These are phyloP conservation scores for Ocimum tenuiflorum DNA, from an alignment of 257 asterid species.

Conservation along the genomic window DNA sequence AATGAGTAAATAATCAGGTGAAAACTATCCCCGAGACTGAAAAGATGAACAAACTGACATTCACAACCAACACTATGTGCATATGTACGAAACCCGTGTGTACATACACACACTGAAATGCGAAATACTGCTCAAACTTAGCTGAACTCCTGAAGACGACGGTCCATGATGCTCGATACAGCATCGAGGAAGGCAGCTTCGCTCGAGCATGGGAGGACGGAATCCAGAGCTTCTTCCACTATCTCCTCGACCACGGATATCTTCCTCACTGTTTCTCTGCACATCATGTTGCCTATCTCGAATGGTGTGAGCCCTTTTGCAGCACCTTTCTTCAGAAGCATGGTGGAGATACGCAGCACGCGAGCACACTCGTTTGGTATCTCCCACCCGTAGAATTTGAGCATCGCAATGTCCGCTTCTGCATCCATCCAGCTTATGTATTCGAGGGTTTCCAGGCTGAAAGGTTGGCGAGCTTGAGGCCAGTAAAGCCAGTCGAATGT, in stretches of 20 bases:
- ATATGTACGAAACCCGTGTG: constrained; percentile 26
- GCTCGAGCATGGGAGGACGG: constrained; percentile 55
- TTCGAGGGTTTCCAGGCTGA: constrained; percentile 46
- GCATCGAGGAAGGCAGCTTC: constrained; percentile 67
- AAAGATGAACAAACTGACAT: constrained; percentile 17
- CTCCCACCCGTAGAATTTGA: constrained; percentile 82
- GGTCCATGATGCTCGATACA: constrained; percentile 58
- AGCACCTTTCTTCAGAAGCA: constrained; percentile 87
- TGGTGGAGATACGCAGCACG: constrained; percentile 67
- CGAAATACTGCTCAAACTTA: constrained; percentile 22
- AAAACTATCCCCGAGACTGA: constrained; percentile 8
- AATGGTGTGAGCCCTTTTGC: constrained; percentile 69
- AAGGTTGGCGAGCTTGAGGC: constrained; percentile 81
- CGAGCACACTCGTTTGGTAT: constrained; percentile 62
- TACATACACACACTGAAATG: constrained; percentile 27
- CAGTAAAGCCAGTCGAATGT: constrained; percentile 94
- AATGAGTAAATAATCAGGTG: constrained; percentile 1
- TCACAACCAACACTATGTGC: constrained; percentile 21
- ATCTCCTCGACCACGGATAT: constrained; percentile 67
- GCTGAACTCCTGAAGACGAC: constrained; percentile 37
- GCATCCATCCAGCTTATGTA: constrained; percentile 63
- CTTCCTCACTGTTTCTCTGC: constrained; percentile 59
- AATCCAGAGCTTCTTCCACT: constrained; percentile 58
- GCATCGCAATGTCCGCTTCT: constrained; percentile 60
- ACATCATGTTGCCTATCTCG: constrained; percentile 68